Evolutionary conservation across 495 filamentous ascomycete genomes (phyloP).

Genomic region (Hypoxylon trugodes): DNA sequence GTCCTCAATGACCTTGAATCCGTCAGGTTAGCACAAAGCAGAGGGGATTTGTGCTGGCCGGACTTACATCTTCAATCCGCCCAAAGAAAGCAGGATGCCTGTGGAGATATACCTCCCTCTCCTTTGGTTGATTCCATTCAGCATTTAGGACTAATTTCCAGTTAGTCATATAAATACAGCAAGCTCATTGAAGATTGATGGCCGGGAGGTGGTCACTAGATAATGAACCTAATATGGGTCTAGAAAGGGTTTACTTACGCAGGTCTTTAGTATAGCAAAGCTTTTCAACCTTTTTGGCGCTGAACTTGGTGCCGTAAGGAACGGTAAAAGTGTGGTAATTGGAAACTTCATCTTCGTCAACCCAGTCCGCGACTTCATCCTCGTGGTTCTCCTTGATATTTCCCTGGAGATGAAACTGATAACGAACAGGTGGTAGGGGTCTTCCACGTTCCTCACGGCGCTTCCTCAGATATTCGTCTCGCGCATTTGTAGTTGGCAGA

Average conservation of each 20-base stretch:
- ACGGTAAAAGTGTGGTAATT: slow-evolving; percentile 81
- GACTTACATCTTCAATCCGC: slow-evolving; percentile 47
- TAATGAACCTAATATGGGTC: neutral
- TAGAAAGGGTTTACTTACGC: slow-evolving; percentile 39
- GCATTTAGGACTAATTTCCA: slow-evolving; percentile 72
- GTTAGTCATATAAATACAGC: slow-evolving; percentile 16
- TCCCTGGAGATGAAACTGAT: slow-evolving; percentile 48
- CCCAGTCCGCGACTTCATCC: slow-evolving; percentile 84
- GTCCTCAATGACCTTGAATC: slow-evolving; percentile 70
- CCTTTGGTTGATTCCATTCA: slow-evolving; percentile 80
- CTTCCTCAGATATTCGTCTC: slow-evolving; percentile 71
- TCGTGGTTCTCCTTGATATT: slow-evolving; percentile 77
- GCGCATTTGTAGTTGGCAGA: slow-evolving; percentile 68
- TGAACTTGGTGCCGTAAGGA: slow-evolving; percentile 75
- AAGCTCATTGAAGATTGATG: neutral
- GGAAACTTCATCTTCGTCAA: slow-evolving; percentile 74
- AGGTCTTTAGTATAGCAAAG: slow-evolving; percentile 80
- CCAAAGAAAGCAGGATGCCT: slow-evolving; percentile 74
- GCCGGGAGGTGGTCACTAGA: neutral
- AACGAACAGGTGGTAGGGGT: slow-evolving; percentile 51
- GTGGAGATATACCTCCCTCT: slow-evolving; percentile 76
- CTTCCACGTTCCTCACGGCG: slow-evolving; percentile 74
- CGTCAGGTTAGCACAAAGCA: slow-evolving; percentile 7
- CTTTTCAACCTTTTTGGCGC: slow-evolving; percentile 78
- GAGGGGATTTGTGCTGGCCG: neutral